These are phyloP conservation scores for Zelonia costaricensis DNA, from an alignment of 208 protist genomes.

Conservation along the genomic window DNA sequence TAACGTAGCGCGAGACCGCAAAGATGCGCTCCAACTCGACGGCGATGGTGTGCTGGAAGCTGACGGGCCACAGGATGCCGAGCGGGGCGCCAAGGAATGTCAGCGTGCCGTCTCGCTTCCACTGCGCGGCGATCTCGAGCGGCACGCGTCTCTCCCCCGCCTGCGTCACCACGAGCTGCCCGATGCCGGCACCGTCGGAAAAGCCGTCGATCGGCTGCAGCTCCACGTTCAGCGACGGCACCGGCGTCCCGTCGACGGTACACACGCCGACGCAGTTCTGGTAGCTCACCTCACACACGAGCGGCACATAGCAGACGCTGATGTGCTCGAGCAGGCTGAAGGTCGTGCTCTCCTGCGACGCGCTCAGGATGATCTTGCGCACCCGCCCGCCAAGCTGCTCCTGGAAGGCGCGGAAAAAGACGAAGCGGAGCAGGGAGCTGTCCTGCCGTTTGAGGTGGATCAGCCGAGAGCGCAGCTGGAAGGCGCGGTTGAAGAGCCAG, in stretches of 20 bases:
- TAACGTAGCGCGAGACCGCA: constrained; percentile 78
- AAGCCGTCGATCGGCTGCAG: constrained; percentile 47
- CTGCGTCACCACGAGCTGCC: constrained; percentile 40
- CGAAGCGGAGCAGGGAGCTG: constrained; percentile 62
- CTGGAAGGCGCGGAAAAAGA: constrained; percentile 78
- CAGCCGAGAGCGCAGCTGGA: constrained; percentile 70
- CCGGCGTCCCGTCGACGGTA: constrained; percentile 73
- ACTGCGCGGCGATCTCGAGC: constrained; percentile 69
- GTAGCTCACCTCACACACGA: constrained; percentile 83
- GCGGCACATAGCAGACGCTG: constrained; percentile 78
- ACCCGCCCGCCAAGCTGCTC: constrained; percentile 75
- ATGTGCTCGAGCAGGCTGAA: constrained; percentile 80
- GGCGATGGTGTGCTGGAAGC: constrained; percentile 72
- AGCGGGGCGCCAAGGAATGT: constrained; percentile 60
- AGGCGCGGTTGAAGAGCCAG: constrained; percentile 69
- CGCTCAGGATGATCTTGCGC: constrained; percentile 63
- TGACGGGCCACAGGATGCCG: constrained; percentile 80
- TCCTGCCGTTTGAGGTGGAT: constrained; percentile 80
- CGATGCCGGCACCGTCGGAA: constrained; percentile 62
- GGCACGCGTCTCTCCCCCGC: constrained; percentile 25
- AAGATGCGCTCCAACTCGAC: constrained; percentile 74
- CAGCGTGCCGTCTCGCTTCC: constrained; percentile 62
- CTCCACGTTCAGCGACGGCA: constrained; percentile 47
- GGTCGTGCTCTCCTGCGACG: constrained; percentile 71
- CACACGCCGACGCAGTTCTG: constrained; percentile 67